Evolutionary conservation across 495 filamentous ascomycete species (phyloP).

Genomic region (Hypoxylon crocopeplum): DNA sequence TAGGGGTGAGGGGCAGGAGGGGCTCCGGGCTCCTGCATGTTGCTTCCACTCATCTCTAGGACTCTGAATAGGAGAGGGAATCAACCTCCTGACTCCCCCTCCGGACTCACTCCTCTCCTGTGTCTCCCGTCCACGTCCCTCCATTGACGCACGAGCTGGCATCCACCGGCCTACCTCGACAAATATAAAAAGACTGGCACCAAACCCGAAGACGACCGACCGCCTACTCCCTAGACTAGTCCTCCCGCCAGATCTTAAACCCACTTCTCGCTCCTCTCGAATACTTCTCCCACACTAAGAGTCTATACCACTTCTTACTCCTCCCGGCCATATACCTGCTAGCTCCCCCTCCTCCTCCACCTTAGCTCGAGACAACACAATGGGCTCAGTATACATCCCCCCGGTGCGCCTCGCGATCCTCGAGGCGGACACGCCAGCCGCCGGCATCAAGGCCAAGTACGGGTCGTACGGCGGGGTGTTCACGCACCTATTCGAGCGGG

Average conservation of each 20-base stretch:
- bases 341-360: not conserved
- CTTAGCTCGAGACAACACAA: slow-evolving; percentile 3
- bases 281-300: not conserved
- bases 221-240: not conserved
- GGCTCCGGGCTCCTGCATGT: not conserved
- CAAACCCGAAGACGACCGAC: not conserved
- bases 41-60: not conserved
- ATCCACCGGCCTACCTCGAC: not conserved
- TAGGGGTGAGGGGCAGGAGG: slow-evolving; percentile 1
- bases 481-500: slow-evolving; percentile 60
- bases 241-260: not conserved
- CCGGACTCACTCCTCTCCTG: not conserved
- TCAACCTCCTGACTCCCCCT: too few relatives aligned
- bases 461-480: slow-evolving; percentile 79
- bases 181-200: not conserved
- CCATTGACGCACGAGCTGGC: not conserved
- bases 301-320: not conserved
- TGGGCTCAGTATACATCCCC: slow-evolving; percentile 36
- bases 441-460: slow-evolving; percentile 64
- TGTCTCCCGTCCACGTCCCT: not conserved
- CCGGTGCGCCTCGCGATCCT: slow-evolving; percentile 83
- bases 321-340: not conserved
- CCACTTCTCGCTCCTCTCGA: not conserved
- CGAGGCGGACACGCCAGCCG: slow-evolving; percentile 77
- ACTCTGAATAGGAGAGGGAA: not conserved